phyloP scores from a whole-genome alignment of 768 basidiomycete species.

The Lactifluus rugatus region DNA sequence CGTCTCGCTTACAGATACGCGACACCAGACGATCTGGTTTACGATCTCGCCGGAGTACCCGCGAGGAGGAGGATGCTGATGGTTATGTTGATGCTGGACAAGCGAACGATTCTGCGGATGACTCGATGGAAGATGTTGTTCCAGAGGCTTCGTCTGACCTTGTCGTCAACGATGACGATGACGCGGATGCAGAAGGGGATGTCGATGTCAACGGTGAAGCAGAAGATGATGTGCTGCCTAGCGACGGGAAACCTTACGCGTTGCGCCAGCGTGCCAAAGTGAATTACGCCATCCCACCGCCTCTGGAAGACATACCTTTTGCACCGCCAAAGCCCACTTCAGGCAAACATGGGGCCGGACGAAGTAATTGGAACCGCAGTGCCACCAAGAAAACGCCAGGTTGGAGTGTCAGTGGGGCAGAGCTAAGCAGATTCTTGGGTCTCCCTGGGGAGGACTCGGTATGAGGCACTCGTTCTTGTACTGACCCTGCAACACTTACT shows the following conservation, averaged over 20 bases:
- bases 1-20: conserved; percentile 6
- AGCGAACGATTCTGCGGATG: conserved; percentile 22
- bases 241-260: conserved; percentile 51
- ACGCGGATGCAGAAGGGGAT: conserved; percentile 30
- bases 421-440: conserved; percentile 70
- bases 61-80: conserved; percentile 20
- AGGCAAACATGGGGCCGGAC: conserved; percentile 24
- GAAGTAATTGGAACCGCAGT: conserved; percentile 28
- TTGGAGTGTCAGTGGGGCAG: conserved; percentile 74
- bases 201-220: conserved; percentile 31
- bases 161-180: conserved; percentile 32
- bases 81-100: conserved; percentile 18
- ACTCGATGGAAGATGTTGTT: conserved; percentile 47
- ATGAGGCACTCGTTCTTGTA: conserved; percentile 8
- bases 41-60: conserved; percentile 16
- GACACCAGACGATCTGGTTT: conserved; percentile 13
- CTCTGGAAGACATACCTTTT: conserved; percentile 58
- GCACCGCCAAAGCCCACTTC: conserved; percentile 32
- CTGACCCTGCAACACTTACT: conserved; percentile 1
- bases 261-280: conserved; percentile 56
- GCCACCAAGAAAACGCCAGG: conserved; percentile 44
- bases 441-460: conserved; percentile 64
- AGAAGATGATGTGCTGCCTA: conserved; percentile 39
- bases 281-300: conserved; percentile 77
- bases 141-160: conserved; percentile 41